Evolutionary conservation across 1,139 yeast genomes (phyloP).

Genomic region (Taphrina flavorubra): DNA sequence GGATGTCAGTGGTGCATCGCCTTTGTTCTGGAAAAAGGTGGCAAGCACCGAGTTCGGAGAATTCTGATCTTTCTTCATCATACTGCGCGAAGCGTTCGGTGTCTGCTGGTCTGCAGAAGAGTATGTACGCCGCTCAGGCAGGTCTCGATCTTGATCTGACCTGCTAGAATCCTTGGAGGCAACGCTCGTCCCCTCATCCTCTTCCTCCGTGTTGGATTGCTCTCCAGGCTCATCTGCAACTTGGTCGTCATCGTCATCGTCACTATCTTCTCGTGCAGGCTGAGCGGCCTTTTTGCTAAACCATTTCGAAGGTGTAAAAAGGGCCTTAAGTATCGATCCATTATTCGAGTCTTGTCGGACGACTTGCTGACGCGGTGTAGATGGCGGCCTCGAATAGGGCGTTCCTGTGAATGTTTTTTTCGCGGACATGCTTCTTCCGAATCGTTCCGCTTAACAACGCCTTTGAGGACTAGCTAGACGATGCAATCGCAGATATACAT

Average conservation of each 20-base stretch:
- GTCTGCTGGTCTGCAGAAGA: neutral
- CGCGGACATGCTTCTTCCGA: constrained; percentile 7
- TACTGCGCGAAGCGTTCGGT: constrained; percentile 18
- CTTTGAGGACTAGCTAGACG: neutral
- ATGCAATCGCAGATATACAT: neutral
- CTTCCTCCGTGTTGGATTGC: constrained; percentile 2
- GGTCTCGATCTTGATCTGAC: neutral
- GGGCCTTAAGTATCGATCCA: constrained; percentile 23
- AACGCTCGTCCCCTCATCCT: constrained; percentile 11
- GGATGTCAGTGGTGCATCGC: constrained; percentile 73
- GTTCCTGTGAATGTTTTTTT: constrained; percentile 21
- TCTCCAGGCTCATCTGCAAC: neutral
- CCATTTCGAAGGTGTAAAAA: constrained; percentile 29
- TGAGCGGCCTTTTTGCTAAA: constrained; percentile 4
- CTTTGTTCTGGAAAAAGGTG: constrained; percentile 74
- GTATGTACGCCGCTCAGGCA: neutral
- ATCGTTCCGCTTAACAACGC: neutral
- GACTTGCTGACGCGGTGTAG: constrained; percentile 20
- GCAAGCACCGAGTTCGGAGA: constrained; percentile 68
- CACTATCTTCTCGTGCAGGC: neutral
- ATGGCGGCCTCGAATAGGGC: constrained; percentile 21
- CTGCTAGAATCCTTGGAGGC: neutral
- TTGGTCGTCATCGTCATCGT: constrained; percentile 11
- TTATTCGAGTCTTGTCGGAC: constrained; percentile 8
- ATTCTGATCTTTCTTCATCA: constrained; percentile 1